These are phyloP conservation scores for Cutaneotrichosporon cavernicola DNA, from an alignment of 1,284 basidiomycete species.

Conservation along the genomic window DNA sequence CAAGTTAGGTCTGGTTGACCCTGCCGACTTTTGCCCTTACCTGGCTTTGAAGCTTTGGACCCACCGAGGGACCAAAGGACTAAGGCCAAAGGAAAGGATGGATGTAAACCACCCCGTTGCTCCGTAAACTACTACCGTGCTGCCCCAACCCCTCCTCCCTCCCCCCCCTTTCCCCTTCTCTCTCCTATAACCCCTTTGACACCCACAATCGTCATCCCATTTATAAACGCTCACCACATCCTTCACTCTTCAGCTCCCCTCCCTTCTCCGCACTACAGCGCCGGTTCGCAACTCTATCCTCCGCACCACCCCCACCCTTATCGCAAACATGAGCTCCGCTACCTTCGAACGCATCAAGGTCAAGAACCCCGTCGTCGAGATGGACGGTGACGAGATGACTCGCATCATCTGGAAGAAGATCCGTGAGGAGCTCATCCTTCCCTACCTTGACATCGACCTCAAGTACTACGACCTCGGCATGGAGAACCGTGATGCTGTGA, in stretches of 20 bases:
- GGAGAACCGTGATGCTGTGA: conserved; percentile 80
- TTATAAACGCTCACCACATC: conserved; percentile 18
- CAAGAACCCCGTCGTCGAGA: conserved; percentile 88
- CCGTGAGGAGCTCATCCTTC: conserved; percentile 92
- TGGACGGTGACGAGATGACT: conserved; percentile 97
- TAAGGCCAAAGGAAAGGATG: no score
- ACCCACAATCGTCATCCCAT: conserved; percentile 9
- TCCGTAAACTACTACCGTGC: not conserved
- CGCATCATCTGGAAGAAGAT: conserved; percentile 99
- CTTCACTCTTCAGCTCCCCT: conserved; percentile 10
- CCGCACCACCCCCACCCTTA: conserved; percentile 17
- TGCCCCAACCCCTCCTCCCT: not conserved
- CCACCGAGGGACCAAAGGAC: not conserved
- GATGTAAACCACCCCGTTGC: not conserved
- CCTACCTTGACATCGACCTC: conserved; percentile 91
- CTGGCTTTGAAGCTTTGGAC: not conserved
- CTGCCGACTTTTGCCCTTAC: not conserved
- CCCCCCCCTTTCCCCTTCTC: not conserved
- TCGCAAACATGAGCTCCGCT: conserved; percentile 21
- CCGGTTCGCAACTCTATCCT: conserved; percentile 13
- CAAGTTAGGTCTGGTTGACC: not conserved
- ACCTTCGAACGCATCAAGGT: conserved; percentile 63
- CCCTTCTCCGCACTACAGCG: conserved; percentile 14
- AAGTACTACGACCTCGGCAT: conserved; percentile 98
- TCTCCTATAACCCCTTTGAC: conserved; percentile 1